Conservation (phyloP, 306 rosid species). For the Quercus cerris region DNA sequence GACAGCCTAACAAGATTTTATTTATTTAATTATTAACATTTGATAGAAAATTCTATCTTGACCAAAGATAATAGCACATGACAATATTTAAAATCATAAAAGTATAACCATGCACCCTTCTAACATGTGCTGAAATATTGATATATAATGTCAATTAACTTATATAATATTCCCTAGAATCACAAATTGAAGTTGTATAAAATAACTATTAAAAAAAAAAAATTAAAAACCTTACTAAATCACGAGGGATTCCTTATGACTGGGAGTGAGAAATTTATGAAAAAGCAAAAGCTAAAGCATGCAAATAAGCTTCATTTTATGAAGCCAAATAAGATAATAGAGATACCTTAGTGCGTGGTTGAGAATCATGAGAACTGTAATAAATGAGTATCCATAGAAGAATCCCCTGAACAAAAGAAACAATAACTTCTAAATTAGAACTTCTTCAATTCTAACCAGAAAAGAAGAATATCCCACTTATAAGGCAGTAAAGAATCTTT, state of each 20-base stretch:
- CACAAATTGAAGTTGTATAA: background rate
- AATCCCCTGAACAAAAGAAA: slow-evolving; percentile 69
- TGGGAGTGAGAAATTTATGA: slow-evolving; percentile 12
- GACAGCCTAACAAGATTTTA: background rate
- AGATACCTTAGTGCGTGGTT: slow-evolving; percentile 92
- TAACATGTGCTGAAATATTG: background rate
- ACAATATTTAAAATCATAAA: background rate
- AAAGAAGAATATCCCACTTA: slow-evolving; percentile 4
- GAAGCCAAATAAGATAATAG: slow-evolving; percentile 13
- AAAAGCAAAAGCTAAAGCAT: slow-evolving; percentile 11
- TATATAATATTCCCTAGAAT: background rate
- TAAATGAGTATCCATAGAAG: slow-evolving; percentile 83
- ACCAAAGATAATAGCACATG: background rate
- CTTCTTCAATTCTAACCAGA: background rate
- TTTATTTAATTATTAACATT: background rate
- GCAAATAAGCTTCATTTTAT: slow-evolving; percentile 2
- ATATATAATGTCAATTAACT: background rate
- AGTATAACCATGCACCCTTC: background rate
- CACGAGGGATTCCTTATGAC: slow-evolving; percentile 1
- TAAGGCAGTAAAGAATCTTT: slow-evolving; percentile 10
- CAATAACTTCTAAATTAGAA: slow-evolving; percentile 9
- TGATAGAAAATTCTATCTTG: background rate
- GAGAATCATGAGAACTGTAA: slow-evolving; percentile 86
- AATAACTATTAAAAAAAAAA: background rate
- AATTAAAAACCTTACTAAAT: background rate